Evolutionary conservation across 768 basidiomycete genomes (phyloP).

Genomic region (Gymnopilus junonius): DNA sequence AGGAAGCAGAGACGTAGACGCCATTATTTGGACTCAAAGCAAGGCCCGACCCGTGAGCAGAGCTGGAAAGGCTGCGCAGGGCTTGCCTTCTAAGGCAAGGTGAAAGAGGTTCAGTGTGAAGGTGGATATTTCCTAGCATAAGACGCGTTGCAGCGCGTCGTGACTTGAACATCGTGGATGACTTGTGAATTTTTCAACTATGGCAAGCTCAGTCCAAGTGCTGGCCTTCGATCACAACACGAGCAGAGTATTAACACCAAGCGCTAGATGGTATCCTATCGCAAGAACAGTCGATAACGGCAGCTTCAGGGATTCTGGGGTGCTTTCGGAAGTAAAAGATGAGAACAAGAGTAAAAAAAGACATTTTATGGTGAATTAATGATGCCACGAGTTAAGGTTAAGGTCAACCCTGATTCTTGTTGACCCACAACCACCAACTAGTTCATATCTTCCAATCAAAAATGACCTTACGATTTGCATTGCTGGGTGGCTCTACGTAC

Average conservation of each 20-base stretch:
- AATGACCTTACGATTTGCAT: constrained; percentile 2
- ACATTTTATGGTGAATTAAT: background rate
- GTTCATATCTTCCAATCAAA: background rate
- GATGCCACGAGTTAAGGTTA: background rate
- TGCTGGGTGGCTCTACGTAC: background rate
- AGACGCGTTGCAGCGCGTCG: constrained; percentile 2
- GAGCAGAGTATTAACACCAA: background rate
- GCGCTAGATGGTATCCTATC: background rate
- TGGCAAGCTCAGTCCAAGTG: constrained; percentile 1
- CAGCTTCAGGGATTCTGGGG: background rate
- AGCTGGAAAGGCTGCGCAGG: background rate
- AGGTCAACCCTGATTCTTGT: background rate
- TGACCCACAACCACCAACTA: background rate
- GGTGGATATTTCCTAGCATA: background rate
- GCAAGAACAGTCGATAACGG: background rate
- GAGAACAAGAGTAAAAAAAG: background rate
- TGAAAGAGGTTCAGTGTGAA: constrained; percentile 12
- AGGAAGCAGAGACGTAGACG: constrained; percentile 29
- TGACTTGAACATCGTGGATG: constrained; percentile 1
- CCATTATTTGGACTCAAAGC: constrained; percentile 13
- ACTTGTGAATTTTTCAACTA: background rate
- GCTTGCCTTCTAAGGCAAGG: background rate
- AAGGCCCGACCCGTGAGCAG: background rate
- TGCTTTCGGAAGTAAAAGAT: background rate
- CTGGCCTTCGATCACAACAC: background rate